Conservation (phyloP, 1,139 yeast genomes). For the Kluyveromyces marxianus region DNA sequence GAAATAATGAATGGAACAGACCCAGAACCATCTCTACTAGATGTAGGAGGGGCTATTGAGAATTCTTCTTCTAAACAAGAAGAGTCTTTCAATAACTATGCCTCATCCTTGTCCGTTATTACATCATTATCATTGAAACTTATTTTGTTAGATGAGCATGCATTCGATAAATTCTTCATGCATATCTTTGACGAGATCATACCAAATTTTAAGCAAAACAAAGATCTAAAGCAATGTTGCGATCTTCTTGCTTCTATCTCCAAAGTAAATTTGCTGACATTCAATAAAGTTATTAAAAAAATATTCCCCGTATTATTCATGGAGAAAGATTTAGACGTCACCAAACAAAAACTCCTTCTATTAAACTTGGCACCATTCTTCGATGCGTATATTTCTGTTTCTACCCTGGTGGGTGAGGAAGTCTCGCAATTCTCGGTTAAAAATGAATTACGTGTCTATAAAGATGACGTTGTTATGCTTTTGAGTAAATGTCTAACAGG, state of each 20-base stretch:
- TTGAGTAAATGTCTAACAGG: slow-evolving; percentile 61
- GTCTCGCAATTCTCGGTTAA: slow-evolving; percentile 11
- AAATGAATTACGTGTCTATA: slow-evolving; percentile 38
- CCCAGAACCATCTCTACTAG: slow-evolving; percentile 28
- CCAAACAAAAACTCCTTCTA: slow-evolving; percentile 54
- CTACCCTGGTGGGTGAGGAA: slow-evolving; percentile 20
- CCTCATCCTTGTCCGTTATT: slow-evolving; percentile 45
- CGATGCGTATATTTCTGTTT: slow-evolving; percentile 35
- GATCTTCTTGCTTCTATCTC: slow-evolving; percentile 53
- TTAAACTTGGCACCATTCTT: slow-evolving; percentile 53
- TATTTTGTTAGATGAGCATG: slow-evolving; percentile 24
- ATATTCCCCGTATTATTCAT: slow-evolving; percentile 35
- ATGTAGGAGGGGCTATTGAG: slow-evolving; percentile 23
- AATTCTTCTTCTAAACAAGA: slow-evolving; percentile 15
- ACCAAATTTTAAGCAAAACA: slow-evolving; percentile 45
- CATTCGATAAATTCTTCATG: slow-evolving; percentile 32
- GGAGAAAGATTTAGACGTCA: slow-evolving; percentile 30
- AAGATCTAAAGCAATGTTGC: slow-evolving; percentile 53
- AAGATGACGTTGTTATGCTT: slow-evolving; percentile 60
- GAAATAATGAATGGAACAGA: slow-evolving; percentile 74
- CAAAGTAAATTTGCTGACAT: slow-evolving; percentile 36
- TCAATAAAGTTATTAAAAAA: slow-evolving; percentile 39
- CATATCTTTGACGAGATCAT: slow-evolving; percentile 50
- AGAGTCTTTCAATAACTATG: slow-evolving; percentile 32
- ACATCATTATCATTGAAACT: slow-evolving; percentile 36